phyloP scores from a whole-genome alignment of 2,329 filamentous ascomycete species.

The Verticillium isaacii region DNA sequence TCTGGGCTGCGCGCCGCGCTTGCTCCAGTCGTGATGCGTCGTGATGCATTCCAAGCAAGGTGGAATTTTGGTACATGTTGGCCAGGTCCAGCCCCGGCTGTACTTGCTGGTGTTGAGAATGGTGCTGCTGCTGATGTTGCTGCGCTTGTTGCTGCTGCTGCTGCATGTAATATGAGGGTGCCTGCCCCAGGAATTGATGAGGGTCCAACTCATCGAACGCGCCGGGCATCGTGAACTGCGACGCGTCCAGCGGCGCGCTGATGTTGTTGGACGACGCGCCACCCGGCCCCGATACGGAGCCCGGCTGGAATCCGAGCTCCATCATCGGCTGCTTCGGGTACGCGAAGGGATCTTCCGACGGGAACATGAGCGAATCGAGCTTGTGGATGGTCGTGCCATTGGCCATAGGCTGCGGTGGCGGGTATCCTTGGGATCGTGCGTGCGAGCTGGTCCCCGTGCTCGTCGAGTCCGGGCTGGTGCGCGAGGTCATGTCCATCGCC shows the following conservation, averaged over 20 bases:
- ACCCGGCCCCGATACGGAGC: conserved; percentile 9
- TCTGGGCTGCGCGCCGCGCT: conserved; percentile 9
- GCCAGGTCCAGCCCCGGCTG: conserved; percentile 10
- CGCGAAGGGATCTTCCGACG: conserved; percentile 70
- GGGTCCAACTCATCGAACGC: conserved; percentile 65
- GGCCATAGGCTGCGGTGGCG: conserved; percentile 20
- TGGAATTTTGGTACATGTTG: conserved; percentile 12
- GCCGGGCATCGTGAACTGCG: conserved; percentile 46
- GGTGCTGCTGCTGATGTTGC: conserved; percentile 21
- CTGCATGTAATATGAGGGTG: conserved; percentile 68
- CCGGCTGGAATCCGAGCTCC: conserved; percentile 40
- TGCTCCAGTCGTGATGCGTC: conserved; percentile 12
- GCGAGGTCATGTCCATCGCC: conserved; percentile 38
- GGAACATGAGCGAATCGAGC: conserved; percentile 76
- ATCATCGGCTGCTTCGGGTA: conserved; percentile 75
- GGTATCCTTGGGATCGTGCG: conserved; percentile 17
- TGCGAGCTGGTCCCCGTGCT: conserved; percentile 35
- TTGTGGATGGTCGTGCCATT: conserved; percentile 54
- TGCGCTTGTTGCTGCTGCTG: conserved; percentile 26
- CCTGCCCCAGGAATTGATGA: conserved; percentile 60
- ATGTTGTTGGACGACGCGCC: conserved; percentile 24
- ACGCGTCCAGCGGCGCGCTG: conserved; percentile 26
- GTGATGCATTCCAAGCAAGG: conserved; percentile 7
- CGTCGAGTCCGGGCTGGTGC: conserved; percentile 36
- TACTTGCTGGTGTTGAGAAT: conserved; percentile 14